phyloP scores from a whole-genome alignment of 78 protist genomes.

The Monocercomonoides exilis region DNA sequence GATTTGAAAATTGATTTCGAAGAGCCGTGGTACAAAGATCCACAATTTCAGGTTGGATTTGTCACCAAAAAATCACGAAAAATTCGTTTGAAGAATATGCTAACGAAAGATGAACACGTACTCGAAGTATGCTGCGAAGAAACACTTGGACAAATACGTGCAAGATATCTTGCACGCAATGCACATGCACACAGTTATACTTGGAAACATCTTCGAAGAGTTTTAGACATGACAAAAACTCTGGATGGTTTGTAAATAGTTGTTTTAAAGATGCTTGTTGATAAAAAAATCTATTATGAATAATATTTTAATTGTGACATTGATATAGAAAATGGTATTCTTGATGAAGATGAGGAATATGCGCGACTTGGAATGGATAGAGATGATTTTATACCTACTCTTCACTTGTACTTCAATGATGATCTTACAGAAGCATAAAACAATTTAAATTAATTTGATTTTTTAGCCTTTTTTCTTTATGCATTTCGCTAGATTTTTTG shows the following conservation, averaged over 20 bases:
- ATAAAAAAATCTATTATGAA: no score
- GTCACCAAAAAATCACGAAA: slow-evolving; percentile 29
- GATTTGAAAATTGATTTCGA: slow-evolving; percentile 14
- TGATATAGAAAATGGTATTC: slow-evolving; percentile 33
- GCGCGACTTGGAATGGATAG: slow-evolving; percentile 24
- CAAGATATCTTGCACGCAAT: slow-evolving; percentile 42
- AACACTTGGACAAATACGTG: slow-evolving; percentile 37
- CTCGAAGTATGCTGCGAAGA: slow-evolving; percentile 57
- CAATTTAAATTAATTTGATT: background rate
- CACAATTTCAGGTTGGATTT: slow-evolving; percentile 27
- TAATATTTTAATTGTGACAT: background rate
- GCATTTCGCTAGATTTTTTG: no score
- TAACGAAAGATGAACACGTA: slow-evolving; percentile 26
- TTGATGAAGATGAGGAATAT: slow-evolving; percentile 34
- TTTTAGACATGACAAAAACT: slow-evolving; percentile 44
- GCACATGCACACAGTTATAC: slow-evolving; percentile 51
- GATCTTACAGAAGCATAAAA: slow-evolving; percentile 41
- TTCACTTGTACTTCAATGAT: slow-evolving; percentile 54
- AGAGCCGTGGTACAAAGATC: slow-evolving; percentile 58
- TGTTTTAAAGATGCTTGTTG: no score
- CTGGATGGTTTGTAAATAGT: slow-evolving; percentile 24
- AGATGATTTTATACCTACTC: slow-evolving; percentile 32
- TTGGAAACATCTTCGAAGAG: slow-evolving; percentile 27
- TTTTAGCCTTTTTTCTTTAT: background rate
- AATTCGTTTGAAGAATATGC: slow-evolving; percentile 42